Conservation (phyloP, 192 early-diverging fungal species). For the Podila epicladia region DNA sequence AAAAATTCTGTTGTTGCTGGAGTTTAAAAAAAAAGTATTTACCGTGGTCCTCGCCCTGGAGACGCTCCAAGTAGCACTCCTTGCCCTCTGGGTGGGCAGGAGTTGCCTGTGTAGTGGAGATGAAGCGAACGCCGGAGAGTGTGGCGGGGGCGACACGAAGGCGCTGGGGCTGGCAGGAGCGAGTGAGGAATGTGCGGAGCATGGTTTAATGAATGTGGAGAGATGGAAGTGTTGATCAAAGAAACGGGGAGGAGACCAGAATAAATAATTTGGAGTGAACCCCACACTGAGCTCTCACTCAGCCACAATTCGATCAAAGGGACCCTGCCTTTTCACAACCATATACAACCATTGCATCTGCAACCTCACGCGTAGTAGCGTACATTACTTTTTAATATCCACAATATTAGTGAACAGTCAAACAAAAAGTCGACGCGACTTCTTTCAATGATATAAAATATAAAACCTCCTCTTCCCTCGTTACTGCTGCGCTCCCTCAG, state of each 20-base stretch:
- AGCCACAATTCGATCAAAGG: too few species aligned
- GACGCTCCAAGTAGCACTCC: conserved; percentile 56
- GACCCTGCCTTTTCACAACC: too few species aligned
- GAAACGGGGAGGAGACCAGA: not conserved
- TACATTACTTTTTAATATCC: too few species aligned
- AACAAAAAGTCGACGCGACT: too few species aligned
- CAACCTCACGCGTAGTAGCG: too few species aligned
- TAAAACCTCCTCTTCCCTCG: not conserved
- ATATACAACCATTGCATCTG: too few species aligned
- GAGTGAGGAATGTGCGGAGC: conserved; percentile 50
- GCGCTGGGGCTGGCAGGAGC: conserved; percentile 37
- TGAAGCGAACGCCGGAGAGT: conserved; percentile 23
- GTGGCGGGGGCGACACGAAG: conserved; percentile 6
- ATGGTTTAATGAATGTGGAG: conserved; percentile 4
- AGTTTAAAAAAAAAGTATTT: conserved; percentile 2
- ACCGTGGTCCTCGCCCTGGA: conserved; percentile 41
- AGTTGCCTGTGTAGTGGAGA: conserved; percentile 22
- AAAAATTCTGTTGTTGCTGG: conserved; percentile 16
- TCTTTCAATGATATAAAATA: not conserved
- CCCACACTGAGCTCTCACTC: too few species aligned
- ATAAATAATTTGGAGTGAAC: not conserved
- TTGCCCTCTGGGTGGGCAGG: conserved; percentile 34
- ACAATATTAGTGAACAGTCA: too few species aligned
- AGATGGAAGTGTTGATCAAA: not conserved
- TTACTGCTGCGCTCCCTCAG: conserved; percentile 2